Base-by-base conservation (phyloP, 768 basidiomycete species). In the Mycena epipterygia region DNA sequence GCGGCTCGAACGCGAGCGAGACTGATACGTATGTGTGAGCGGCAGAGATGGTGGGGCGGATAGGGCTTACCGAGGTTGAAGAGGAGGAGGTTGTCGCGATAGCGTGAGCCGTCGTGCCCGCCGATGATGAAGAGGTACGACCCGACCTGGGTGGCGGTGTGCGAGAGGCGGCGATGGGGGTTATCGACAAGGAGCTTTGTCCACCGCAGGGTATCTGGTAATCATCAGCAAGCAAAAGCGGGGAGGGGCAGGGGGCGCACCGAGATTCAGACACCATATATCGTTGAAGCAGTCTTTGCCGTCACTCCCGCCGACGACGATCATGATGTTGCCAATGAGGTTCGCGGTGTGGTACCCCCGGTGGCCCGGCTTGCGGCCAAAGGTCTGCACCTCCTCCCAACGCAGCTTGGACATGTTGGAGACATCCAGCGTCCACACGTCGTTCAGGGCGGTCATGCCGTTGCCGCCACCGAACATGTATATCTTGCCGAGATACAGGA, bases 401-500 rank as follows among this genome's bases (percentile, higher is more conserved):
- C 81, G 82, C 80, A 92, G 80, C 48, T 79, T 78, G 5, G 80
- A 27, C 35, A 67, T 71, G 29, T 61, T 68, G 37, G 82, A 86
- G 0, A 93, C 89, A 66, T 97, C 95, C 27, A 97, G 83, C 19
- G 92, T 89, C 95, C 96, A 97, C 23, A 97, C 82, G 79, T 98
- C 96, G 74, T 95, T 94, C 64, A 98, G 84, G 0, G 97, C 96
- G n/a, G 88, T 89, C 82, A 92, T 84, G 0, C 97, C 97, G 67
- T 95, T 97, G 3, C 97, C 96, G n/a, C 97, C 96, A 11, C 96
- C 97, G 75, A 97, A 98, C 5, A 98, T 81, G 84, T 93, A 95
- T 0, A 98, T 87, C 76, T 89, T 91, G 67, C 87, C 85, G 32
- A 84, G 82, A 75, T 95, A 91, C 25, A 90, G 81, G 17, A 96